These are phyloP conservation scores for Fraxinus sp. DNA, from an alignment of 305 asterid species.

Conservation along the genomic window DNA sequence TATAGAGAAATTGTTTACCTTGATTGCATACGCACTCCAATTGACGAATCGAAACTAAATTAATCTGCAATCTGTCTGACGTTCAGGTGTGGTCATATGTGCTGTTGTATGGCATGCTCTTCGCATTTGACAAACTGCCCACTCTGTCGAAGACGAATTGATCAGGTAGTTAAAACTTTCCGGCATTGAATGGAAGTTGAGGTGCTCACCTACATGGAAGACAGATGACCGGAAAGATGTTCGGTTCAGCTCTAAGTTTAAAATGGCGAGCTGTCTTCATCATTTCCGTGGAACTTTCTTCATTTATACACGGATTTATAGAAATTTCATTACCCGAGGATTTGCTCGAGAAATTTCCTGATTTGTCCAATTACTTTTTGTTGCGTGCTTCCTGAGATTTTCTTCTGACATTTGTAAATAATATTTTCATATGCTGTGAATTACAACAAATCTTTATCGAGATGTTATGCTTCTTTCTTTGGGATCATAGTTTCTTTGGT, in stretches of 20 bases:
- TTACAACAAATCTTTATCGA: neutral
- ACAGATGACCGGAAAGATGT: constrained; percentile 8
- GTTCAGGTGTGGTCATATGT: constrained; percentile 99
- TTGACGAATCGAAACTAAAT: constrained; percentile 6
- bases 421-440: neutral
- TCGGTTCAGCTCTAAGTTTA: constrained; percentile 1
- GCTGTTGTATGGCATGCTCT: constrained; percentile 88
- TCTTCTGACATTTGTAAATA: neutral
- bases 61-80: constrained; percentile 21
- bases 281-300: neutral
- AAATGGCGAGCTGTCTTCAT: constrained; percentile 2
- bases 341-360: neutral
- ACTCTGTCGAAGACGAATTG: constrained; percentile 84
- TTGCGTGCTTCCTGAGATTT: neutral
- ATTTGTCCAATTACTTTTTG: neutral
- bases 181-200: constrained; percentile 39
- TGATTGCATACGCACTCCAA: neutral
- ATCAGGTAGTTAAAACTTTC: constrained; percentile 78
- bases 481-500: neutral
- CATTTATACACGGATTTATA: neutral
- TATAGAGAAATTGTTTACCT: neutral
- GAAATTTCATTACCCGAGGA: neutral
- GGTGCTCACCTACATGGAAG: neutral
- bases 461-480: neutral
- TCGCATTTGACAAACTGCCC: constrained; percentile 91